Base-by-base conservation (phyloP, 148 eudicot species). In the Camellia granthamiana region DNA sequence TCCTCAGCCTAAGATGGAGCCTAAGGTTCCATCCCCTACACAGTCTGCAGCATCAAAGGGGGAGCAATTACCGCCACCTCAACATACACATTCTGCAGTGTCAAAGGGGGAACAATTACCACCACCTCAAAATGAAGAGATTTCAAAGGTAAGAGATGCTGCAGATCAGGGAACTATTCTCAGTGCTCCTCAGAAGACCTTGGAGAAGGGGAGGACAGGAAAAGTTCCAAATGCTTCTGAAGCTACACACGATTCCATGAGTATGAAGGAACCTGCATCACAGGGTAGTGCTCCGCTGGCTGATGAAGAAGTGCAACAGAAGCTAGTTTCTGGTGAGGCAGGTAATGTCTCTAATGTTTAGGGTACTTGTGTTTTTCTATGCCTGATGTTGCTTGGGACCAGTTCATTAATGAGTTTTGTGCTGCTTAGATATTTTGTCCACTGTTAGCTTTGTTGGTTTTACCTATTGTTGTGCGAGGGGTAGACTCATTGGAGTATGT, bases 11-110 rank as follows among this genome's bases (percentile, higher is more conserved):
- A 75, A 70, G 49, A 62, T 66, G 41, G 94, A 88, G 74, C 89
- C 92, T 47, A 91, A 83, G 81, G 77, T 77, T 84, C 87, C 93
- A 52, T 95, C 97, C 38, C 92, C 98, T 77, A 75, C 87, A 3
- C 89, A 79, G 18, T 90, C 98, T 70, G 97, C 89, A 79, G 90
- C 92, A 82, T 95, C 94, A 46, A 91, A 88, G 78, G 97, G 90
- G 41, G 90, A 88, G 62, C 89, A 84, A 59, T 61, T 65, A 82
- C 86, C 74, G 56, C 88, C 86, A 71, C 79, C 90, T 64, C 85
- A 47, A 68, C 1, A 30, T 77, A 75, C 87, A 3, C 89, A 79
- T 21, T 90, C 98, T 70, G 97, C 89, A 79, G 90, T 91, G 82
- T 95, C 94, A 46, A 91, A 88, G 78, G 97, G 90, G 41, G 90